These are phyloP conservation scores for Corylus avellana DNA, from an alignment of 306 rosid species.

Conservation along the genomic window DNA sequence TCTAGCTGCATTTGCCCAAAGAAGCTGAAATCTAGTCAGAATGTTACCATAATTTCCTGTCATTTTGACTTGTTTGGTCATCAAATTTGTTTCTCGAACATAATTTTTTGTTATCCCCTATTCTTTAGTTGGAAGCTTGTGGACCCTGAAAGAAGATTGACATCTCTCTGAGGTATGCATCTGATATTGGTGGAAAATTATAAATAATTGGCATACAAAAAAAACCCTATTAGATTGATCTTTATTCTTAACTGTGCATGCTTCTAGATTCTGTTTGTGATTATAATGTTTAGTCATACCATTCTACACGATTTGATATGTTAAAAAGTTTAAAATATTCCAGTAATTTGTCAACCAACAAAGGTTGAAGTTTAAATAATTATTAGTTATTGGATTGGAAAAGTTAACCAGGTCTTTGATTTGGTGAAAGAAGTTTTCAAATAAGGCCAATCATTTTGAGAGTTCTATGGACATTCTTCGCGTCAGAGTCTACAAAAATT, in stretches of 20 bases:
- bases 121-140: conserved; percentile 24
- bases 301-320: background rate
- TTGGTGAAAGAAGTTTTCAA: background rate
- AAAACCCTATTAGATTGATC: conserved; percentile 12
- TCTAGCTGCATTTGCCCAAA: conserved; percentile 76
- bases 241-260: background rate
- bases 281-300: background rate
- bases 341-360: background rate
- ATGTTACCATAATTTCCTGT: conserved; percentile 17
- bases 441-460: conserved; percentile 2
- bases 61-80: conserved; percentile 11
- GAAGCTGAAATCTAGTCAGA: conserved; percentile 47
- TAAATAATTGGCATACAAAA: conserved; percentile 1
- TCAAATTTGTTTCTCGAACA: conserved; percentile 26
- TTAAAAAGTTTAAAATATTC: conserved; percentile 14
- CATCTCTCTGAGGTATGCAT: conserved; percentile 39
- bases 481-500: background rate
- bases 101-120: conserved; percentile 26
- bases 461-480: conserved; percentile 9
- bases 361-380: background rate
- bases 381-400: background rate
- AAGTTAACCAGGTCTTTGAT: background rate
- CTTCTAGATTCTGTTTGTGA: background rate
- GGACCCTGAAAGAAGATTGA: conserved; percentile 24
- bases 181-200: conserved; percentile 16